Percentiles rank a stretch among this genome's conserved stretches.
These are phyloP conservation scores for Linnemannia hyalina DNA, from an alignment of 192 early-diverging fungal genomes.

Conservation along the genomic window DNA sequence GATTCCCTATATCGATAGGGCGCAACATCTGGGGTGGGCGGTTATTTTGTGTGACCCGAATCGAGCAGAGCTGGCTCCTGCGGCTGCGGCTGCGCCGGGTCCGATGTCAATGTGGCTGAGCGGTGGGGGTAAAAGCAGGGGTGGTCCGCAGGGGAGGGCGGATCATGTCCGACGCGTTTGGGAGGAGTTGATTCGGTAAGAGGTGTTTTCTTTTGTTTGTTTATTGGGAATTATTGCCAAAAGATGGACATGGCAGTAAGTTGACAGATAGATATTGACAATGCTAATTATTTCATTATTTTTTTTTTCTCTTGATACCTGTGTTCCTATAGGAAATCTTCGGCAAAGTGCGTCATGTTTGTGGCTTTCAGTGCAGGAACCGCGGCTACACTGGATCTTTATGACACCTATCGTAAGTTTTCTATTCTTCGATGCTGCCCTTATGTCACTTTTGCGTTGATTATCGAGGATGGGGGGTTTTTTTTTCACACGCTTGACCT, in stretches of 20 bases:
- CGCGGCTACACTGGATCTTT: constrained; percentile 14
- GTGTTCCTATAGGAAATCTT: background rate
- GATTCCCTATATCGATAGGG: constrained; percentile 37
- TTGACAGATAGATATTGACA: background rate
- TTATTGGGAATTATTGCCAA: background rate
- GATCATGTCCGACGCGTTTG: constrained; percentile 43
- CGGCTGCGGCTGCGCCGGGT: background rate
- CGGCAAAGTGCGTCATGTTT: constrained; percentile 37
- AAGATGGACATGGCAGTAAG: background rate
- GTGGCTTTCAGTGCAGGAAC: constrained; percentile 45
- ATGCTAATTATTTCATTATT: background rate
- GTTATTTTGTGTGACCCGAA: constrained; percentile 46
- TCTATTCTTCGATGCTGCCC: too few relatives aligned
- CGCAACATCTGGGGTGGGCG: constrained; percentile 19
- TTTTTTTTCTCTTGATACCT: background rate
- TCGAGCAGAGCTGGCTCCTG: background rate
- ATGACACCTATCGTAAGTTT: constrained; percentile 12
- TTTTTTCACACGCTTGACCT: background rate
- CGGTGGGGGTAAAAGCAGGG: background rate
- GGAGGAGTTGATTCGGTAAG: constrained; percentile 38
- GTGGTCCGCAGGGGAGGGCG: background rate
- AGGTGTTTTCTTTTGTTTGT: background rate
- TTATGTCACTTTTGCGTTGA: too few relatives aligned
- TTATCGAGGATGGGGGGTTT: too few relatives aligned
- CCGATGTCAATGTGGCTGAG: background rate